A percentile compares a stretch with the other conserved stretches of the same genome.
These are phyloP conservation scores for Diaporthe ampelina DNA, from an alignment of 2,329 filamentous ascomycete species.

Conservation along the genomic window DNA sequence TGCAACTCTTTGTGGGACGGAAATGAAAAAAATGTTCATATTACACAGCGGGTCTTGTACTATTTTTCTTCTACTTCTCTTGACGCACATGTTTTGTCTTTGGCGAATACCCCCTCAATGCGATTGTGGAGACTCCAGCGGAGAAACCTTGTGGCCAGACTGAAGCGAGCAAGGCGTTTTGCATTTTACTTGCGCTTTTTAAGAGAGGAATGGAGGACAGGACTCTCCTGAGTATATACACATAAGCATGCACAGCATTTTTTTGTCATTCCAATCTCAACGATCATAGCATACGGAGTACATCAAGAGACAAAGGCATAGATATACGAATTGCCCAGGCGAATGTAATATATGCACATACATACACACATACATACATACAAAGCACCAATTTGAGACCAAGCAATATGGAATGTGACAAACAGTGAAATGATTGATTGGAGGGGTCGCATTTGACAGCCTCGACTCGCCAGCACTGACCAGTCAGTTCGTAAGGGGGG, in stretches of 20 bases:
- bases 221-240: not conserved
- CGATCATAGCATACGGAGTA: slow-evolving; percentile 15
- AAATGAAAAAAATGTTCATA: not conserved
- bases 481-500: too few species aligned
- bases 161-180: slow-evolving; percentile 28
- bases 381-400: too few species aligned
- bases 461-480: not conserved
- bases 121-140: slow-evolving; percentile 9
- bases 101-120: slow-evolving; percentile 29
- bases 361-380: not conserved
- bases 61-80: not conserved
- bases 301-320: not conserved
- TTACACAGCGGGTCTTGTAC: slow-evolving; percentile 17
- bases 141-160: not conserved
- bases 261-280: not conserved
- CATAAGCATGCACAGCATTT: slow-evolving; percentile 13
- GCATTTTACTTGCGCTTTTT: not conserved
- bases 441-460: too few species aligned
- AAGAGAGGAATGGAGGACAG: not conserved
- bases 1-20: slow-evolving; percentile 8
- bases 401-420: not conserved
- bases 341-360: not conserved
- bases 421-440: not conserved
- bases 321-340: slow-evolving; percentile 21
- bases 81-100: slow-evolving; percentile 8